Conservation (phyloP, 768 basidiomycete genomes). For the Tricholoma matsutake region DNA sequence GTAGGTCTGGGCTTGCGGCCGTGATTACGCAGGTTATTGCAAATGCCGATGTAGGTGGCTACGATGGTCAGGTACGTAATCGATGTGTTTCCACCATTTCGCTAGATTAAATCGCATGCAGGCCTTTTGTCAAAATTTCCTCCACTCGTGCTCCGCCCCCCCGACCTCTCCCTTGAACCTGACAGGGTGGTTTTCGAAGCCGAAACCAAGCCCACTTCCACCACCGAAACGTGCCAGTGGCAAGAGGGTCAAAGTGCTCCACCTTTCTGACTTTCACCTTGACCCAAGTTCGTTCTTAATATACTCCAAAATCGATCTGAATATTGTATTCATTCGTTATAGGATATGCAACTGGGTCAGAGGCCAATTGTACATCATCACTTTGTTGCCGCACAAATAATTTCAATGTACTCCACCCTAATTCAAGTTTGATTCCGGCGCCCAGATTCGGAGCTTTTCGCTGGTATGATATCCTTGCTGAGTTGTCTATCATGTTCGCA, state of each 20-base stretch:
- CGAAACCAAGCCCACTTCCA: conserved; percentile 68
- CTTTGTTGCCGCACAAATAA: conserved; percentile 62
- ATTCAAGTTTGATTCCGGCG: conserved; percentile 51
- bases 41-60: conserved; percentile 67
- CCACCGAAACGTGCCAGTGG: conserved; percentile 56
- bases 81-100: neutral
- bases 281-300: conserved; percentile 53
- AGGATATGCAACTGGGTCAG: conserved; percentile 69
- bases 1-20: conserved; percentile 42
- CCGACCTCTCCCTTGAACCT: conserved; percentile 59
- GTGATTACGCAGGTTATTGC: conserved; percentile 70
- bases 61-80: conserved; percentile 61
- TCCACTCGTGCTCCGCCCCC: conserved; percentile 52
- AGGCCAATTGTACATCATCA: conserved; percentile 65
- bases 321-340: neutral
- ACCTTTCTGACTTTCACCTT: conserved; percentile 75
- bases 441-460: conserved; percentile 64
- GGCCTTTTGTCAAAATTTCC: conserved; percentile 61
- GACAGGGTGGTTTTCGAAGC: conserved; percentile 70
- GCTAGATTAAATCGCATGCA: conserved; percentile 14
- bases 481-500: neutral
- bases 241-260: conserved; percentile 65
- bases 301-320: neutral
- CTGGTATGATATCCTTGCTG: conserved; percentile 38
- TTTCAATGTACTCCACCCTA: conserved; percentile 47